Evolutionary conservation across 2,329 filamentous ascomycete genomes (phyloP).

Genomic region (Neophaeococcomyces aloes): DNA sequence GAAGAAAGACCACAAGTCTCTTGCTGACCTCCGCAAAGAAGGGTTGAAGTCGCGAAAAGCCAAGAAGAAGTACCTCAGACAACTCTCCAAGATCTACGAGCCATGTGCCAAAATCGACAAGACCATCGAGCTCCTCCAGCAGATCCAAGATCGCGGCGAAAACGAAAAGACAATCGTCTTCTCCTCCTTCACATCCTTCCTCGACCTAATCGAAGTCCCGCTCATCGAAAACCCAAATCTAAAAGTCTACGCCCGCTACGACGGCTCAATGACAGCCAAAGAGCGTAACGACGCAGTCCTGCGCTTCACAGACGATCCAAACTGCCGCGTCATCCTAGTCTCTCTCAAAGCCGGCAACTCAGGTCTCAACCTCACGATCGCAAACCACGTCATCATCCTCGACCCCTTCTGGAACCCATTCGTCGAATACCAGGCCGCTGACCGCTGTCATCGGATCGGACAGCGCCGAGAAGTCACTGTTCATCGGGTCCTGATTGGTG

Average conservation of each 20-base stretch:
- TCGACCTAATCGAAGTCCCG: constrained; percentile 67
- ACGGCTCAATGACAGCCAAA: constrained; percentile 60
- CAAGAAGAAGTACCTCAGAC: constrained; percentile 58
- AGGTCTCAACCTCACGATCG: constrained; percentile 73
- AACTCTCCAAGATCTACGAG: constrained; percentile 57
- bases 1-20: constrained; percentile 32
- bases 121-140: constrained; percentile 52
- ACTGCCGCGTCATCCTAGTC: constrained; percentile 61
- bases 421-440: constrained; percentile 80
- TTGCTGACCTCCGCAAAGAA: constrained; percentile 58
- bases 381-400: constrained; percentile 77
- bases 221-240: constrained; percentile 34
- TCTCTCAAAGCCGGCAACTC: constrained; percentile 74
- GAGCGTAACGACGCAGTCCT: constrained; percentile 57
- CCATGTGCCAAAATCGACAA: constrained; percentile 66
- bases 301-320: constrained; percentile 53
- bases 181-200: constrained; percentile 67
- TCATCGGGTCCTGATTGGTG: constrained; percentile 64
- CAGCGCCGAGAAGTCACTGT: constrained; percentile 65
- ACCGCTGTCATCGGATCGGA: constrained; percentile 79
- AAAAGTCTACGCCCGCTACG: constrained; percentile 59
- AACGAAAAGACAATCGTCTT: constrained; percentile 73
- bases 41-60: constrained; percentile 53
- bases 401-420: constrained; percentile 87
- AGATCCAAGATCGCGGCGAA: constrained; percentile 38